Evolutionary conservation across 73 alveolate genomes (phyloP).

Genomic region (Breviolum minutum): DNA sequence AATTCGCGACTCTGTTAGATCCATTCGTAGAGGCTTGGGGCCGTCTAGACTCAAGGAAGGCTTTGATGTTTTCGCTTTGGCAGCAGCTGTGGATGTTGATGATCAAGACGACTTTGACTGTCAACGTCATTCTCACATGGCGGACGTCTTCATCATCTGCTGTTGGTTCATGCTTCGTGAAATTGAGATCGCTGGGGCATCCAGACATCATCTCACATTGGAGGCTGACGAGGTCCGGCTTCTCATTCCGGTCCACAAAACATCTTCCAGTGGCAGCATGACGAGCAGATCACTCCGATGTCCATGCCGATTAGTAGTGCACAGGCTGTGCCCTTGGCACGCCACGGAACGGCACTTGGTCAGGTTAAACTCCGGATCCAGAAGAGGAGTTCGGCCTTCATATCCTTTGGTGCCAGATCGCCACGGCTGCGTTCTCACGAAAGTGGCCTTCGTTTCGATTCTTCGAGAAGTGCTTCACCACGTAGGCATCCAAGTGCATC

Average conservation of each 20-base stretch:
- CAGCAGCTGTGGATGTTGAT: no score
- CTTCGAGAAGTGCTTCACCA: background rate
- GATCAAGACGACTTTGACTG: background rate
- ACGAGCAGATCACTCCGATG: background rate
- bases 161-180: background rate
- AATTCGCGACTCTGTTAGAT: background rate
- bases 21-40: background rate
- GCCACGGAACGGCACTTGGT: background rate
- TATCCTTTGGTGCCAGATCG: background rate
- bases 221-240: background rate
- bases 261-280: background rate
- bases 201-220: background rate
- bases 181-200: background rate
- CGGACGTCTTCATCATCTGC: background rate
- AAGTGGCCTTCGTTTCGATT: background rate
- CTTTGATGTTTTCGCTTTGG: background rate
- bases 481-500: background rate
- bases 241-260: background rate
- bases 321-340: background rate
- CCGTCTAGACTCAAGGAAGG: background rate
- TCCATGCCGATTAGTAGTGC: background rate
- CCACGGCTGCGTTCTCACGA: background rate
- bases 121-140: background rate
- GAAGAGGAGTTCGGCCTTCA: background rate
- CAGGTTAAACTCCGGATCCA: background rate